Evolutionary conservation across 2,329 filamentous ascomycete genomes (phyloP).

Genomic region (Trichoderma cornu-damae): DNA sequence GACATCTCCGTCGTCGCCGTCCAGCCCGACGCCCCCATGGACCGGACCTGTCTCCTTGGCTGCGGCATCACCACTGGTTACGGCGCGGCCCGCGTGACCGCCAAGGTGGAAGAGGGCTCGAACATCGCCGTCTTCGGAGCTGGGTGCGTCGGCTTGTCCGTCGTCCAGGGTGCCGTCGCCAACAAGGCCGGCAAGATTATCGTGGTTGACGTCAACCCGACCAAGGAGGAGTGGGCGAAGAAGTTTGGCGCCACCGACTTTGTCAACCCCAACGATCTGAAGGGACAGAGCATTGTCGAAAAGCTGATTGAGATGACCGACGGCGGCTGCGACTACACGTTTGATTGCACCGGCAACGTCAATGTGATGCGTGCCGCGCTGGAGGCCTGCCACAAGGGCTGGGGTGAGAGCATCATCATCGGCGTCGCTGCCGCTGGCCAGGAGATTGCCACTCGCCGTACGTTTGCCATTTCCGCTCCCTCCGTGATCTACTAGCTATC

Average conservation of each 20-base stretch:
- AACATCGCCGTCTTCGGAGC: constrained; percentile 92
- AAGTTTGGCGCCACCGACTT: constrained; percentile 98
- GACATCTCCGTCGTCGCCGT: constrained; percentile 98
- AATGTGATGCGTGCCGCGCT: constrained; percentile 92
- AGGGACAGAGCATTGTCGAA: constrained; percentile 77
- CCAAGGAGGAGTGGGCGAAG: constrained; percentile 84
- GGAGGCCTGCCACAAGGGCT: constrained; percentile 98
- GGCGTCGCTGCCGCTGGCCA: constrained; percentile 94
- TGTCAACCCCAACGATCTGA: constrained; percentile 81
- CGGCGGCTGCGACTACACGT: constrained; percentile 97
- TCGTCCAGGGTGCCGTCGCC: constrained; percentile 87
- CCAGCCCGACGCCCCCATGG: constrained; percentile 84
- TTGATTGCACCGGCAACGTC: constrained; percentile 98
- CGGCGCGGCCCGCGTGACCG: constrained; percentile 89
- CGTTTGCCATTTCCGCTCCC: constrained; percentile 40
- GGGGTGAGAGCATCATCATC: constrained; percentile 97
- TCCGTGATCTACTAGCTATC: no score
- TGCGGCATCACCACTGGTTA: constrained; percentile 99
- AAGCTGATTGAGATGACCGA: constrained; percentile 97
- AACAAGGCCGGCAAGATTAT: constrained; percentile 77
- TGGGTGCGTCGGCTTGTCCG: constrained; percentile 90
- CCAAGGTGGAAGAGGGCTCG: constrained; percentile 82
- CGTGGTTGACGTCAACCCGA: constrained; percentile 70
- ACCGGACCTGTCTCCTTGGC: constrained; percentile 90
- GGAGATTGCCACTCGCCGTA: constrained; percentile 90